These are phyloP conservation scores for Fusarium anthophilum DNA, from an alignment of 2,329 filamentous ascomycete species.

Conservation along the genomic window DNA sequence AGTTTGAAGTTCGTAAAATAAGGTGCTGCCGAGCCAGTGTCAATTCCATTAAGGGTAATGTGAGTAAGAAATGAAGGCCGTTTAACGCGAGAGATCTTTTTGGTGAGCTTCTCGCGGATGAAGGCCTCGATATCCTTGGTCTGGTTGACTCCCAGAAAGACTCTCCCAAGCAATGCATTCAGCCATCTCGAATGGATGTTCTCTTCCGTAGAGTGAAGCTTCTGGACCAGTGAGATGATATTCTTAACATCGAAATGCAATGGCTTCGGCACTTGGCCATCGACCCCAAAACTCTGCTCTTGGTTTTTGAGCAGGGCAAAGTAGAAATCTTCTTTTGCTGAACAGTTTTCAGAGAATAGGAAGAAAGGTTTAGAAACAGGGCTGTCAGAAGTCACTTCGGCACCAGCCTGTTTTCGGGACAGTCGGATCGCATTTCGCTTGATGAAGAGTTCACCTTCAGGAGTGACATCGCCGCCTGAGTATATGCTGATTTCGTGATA, in stretches of 20 bases:
- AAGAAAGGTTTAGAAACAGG: conserved; percentile 83
- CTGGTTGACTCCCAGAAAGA: conserved; percentile 89
- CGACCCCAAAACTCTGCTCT: conserved; percentile 69
- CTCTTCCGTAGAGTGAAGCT: conserved; percentile 90
- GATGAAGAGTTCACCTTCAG: conserved; percentile 94
- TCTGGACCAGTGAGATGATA: conserved; percentile 89
- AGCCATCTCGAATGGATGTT: conserved; percentile 92
- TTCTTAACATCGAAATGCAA: conserved; percentile 84
- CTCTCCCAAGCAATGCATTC: conserved; percentile 86
- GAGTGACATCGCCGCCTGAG: conserved; percentile 78
- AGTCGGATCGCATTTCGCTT: conserved; percentile 91
- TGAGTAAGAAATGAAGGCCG: conserved; percentile 90
- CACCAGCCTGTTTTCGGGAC: conserved; percentile 67
- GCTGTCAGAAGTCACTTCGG: conserved; percentile 64
- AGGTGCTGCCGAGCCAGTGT: conserved; percentile 87
- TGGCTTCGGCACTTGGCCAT: conserved; percentile 69
- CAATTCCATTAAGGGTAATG: conserved; percentile 82
- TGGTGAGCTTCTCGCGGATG: conserved; percentile 86
- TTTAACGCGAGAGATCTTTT: conserved; percentile 94
- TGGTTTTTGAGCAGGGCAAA: conserved; percentile 89
- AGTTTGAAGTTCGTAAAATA: conserved; percentile 89
- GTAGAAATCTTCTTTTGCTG: conserved; percentile 98
- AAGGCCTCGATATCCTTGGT: conserved; percentile 83
- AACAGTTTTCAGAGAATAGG: conserved; percentile 93
- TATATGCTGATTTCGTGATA: conserved; percentile 89